A percentile compares a stretch with the other conserved stretches of the same genome.
These are phyloP conservation scores for Pythium aphanidermatum DNA, from an alignment of 352 stramenopile species.

Conservation along the genomic window DNA sequence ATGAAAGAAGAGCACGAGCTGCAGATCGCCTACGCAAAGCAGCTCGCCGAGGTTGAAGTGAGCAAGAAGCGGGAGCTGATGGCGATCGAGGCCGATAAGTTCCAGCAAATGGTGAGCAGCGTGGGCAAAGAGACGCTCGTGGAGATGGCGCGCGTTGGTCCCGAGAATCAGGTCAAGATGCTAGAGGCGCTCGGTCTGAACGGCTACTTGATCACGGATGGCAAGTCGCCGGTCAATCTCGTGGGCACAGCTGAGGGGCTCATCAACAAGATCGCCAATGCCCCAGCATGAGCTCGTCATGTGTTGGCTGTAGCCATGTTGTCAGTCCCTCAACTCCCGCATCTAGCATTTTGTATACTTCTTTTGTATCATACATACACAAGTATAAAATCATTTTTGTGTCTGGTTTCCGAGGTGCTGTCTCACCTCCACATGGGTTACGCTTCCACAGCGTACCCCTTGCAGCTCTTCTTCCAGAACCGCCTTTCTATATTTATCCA, in stretches of 20 bases:
- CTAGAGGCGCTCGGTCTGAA: constrained; percentile 66
- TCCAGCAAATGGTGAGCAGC: constrained; percentile 74
- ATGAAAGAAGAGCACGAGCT: constrained; percentile 61
- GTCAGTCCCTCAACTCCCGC: no score
- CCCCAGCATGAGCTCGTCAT: constrained; percentile 1
- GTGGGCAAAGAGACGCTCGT: constrained; percentile 74
- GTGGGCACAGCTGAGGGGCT: constrained; percentile 65
- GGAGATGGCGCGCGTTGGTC: constrained; percentile 58
- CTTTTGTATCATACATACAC: not conserved
- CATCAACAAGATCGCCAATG: constrained; percentile 63
- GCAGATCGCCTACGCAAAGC: constrained; percentile 43
- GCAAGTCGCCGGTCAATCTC: constrained; percentile 76
- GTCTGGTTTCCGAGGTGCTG: no score
- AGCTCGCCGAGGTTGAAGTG: constrained; percentile 62
- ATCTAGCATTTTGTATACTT: no score
- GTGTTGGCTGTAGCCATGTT: not conserved
- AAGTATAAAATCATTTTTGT: no score
- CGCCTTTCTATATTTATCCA: no score
- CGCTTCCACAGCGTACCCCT: no score
- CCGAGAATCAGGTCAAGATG: constrained; percentile 76
- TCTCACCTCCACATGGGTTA: no score
- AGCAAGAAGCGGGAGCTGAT: constrained; percentile 77
- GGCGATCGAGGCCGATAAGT: constrained; percentile 72
- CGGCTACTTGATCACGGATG: constrained; percentile 81
- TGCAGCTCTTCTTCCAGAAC: no score